These are phyloP conservation scores for Ascosphaera apis DNA, from an alignment of 2,329 filamentous ascomycete genomes.

Conservation along the genomic window DNA sequence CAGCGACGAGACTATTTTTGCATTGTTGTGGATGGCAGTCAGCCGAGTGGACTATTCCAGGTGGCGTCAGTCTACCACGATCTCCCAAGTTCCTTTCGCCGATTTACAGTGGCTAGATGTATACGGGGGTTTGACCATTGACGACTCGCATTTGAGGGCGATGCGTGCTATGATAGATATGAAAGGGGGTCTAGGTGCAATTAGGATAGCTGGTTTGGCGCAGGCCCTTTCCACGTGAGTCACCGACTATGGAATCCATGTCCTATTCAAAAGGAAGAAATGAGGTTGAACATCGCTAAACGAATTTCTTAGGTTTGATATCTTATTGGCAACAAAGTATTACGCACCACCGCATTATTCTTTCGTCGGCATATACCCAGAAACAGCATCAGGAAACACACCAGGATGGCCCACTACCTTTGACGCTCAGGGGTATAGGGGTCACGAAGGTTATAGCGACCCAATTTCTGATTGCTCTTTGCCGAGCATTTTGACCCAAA, in stretches of 20 bases:
- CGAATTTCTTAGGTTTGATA: slow-evolving; percentile 5
- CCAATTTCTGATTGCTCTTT: slow-evolving; percentile 2
- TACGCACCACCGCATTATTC: slow-evolving; percentile 8
- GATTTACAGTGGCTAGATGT: slow-evolving; percentile 10
- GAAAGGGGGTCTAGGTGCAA: slow-evolving; percentile 15
- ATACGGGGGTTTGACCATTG: slow-evolving; percentile 9
- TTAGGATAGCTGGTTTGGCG: slow-evolving; percentile 15
- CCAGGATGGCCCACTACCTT: slow-evolving; percentile 5
- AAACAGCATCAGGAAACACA: slow-evolving; percentile 6
- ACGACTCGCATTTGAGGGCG: slow-evolving; percentile 10
- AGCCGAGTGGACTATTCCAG: slow-evolving; percentile 8
- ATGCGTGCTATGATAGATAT: slow-evolving; percentile 12
- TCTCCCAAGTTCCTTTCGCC: slow-evolving; percentile 8
- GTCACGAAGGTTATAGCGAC: slow-evolving; percentile 5
- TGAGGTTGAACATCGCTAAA: not conserved
- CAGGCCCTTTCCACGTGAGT: slow-evolving; percentile 18
- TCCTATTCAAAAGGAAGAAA: not conserved
- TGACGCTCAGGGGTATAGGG: slow-evolving; percentile 2
- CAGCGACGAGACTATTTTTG: slow-evolving; percentile 10
- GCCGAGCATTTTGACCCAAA: slow-evolving; percentile 3
- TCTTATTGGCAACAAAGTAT: slow-evolving; percentile 9
- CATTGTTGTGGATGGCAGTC: slow-evolving; percentile 10
- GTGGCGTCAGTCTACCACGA: slow-evolving; percentile 5
- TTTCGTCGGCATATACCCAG: slow-evolving; percentile 8
- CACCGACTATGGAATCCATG: not conserved